A percentile compares a stretch with the other conserved stretches of the same genome.
Conservation (phyloP, 495 filamentous ascomycete species). For the Daldinia vernicosa region DNA sequence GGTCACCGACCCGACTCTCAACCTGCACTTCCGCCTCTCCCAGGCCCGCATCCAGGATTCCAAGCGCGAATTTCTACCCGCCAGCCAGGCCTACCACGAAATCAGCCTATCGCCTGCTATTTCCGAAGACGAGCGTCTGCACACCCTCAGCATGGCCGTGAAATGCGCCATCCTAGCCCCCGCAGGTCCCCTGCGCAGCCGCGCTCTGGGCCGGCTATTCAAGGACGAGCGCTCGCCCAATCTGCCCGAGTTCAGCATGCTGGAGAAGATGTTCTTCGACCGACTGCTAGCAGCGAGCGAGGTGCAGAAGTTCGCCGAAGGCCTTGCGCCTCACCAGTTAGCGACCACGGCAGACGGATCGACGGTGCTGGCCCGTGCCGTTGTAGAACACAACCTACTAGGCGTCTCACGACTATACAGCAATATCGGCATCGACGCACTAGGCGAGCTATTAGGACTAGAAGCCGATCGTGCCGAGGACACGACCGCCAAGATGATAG, state of each 20-base stretch:
- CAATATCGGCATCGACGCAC: conserved; percentile 83
- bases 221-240: conserved; percentile 87
- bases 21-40: conserved; percentile 86
- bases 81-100: conserved; percentile 84
- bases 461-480: conserved; percentile 86
- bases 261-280: conserved; percentile 98
- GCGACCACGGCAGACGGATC: conserved; percentile 87
- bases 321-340: conserved; percentile 85
- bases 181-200: conserved; percentile 84
- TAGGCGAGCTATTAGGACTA: conserved; percentile 80
- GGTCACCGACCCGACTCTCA: conserved; percentile 72
- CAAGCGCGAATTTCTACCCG: conserved; percentile 89
- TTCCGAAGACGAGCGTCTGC: conserved; percentile 82
- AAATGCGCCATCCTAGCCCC: conserved; percentile 94
- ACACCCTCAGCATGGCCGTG: conserved; percentile 87
- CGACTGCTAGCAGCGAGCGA: conserved; percentile 81
- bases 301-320: conserved; percentile 83
- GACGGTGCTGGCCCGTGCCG: conserved; percentile 92
- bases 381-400: conserved; percentile 94
- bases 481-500: conserved; percentile 93
- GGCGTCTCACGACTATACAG: conserved; percentile 85
- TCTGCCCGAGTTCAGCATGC: conserved; percentile 82
- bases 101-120: conserved; percentile 78
- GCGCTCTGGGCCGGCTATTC: conserved; percentile 82
- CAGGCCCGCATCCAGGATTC: conserved; percentile 94